Percentiles rank a stretch among this genome's conserved stretches.
phyloP scores from a whole-genome alignment of 2,329 filamentous ascomycete species.

The Neopestalotiopsis rosae region DNA sequence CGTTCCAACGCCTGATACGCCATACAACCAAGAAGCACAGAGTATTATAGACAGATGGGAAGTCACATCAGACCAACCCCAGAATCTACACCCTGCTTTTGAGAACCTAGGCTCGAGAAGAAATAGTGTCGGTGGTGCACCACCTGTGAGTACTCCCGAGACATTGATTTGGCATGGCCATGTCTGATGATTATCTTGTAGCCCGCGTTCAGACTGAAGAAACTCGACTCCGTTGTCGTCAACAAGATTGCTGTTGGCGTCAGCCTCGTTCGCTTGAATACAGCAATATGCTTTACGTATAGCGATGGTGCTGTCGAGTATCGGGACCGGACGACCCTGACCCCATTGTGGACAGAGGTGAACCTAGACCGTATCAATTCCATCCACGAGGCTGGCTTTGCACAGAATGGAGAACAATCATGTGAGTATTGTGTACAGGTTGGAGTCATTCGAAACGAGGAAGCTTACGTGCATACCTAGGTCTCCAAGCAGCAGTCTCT shows the following conservation, averaged over 20 bases:
- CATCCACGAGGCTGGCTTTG: conserved; percentile 79
- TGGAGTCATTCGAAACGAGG: background rate
- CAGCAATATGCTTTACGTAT: conserved; percentile 73
- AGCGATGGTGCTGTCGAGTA: conserved; percentile 84
- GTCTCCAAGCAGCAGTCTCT: conserved; percentile 65
- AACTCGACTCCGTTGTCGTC: conserved; percentile 70
- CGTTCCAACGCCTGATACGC: conserved; percentile 55
- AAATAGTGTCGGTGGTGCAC: conserved; percentile 48
- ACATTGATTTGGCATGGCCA: background rate
- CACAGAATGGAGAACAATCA: conserved; percentile 68
- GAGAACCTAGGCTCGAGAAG: conserved; percentile 73
- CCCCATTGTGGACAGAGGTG: conserved; percentile 67
- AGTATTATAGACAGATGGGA: conserved; percentile 88
- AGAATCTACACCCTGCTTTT: conserved; percentile 75
- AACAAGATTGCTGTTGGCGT: conserved; percentile 75
- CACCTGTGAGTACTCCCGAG: conserved; percentile 24
- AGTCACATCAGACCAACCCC: conserved; percentile 68
- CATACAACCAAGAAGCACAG: conserved; percentile 68
- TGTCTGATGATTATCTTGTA: conserved; percentile 18
- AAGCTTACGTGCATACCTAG: conserved; percentile 38
- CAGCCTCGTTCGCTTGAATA: conserved; percentile 72
- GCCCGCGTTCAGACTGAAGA: conserved; percentile 53
- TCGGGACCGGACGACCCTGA: conserved; percentile 76
- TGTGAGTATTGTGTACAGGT: conserved; percentile 51
- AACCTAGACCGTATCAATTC: conserved; percentile 71